Conservation (phyloP, 208 protist genomes). For the Trypanosoma rangeli region DNA sequence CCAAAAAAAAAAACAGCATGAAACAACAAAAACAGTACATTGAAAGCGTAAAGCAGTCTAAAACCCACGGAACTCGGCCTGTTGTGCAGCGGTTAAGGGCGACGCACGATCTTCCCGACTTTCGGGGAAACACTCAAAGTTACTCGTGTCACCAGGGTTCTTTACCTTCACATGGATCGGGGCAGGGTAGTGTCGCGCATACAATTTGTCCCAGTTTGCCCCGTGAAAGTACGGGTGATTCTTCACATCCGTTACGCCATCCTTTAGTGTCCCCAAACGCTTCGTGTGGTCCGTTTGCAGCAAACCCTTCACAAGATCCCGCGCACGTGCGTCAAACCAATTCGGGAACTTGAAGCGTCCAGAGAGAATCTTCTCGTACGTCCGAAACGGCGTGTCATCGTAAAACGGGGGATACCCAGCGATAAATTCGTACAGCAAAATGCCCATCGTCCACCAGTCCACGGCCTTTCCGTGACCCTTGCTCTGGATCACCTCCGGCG, state of each 20-base stretch:
- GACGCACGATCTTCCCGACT: slow-evolving; percentile 62
- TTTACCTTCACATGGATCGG: slow-evolving; percentile 81
- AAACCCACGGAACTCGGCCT: slow-evolving; percentile 82
- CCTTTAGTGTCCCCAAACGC: slow-evolving; percentile 88
- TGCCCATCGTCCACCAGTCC: slow-evolving; percentile 97
- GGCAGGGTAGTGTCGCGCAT: slow-evolving; percentile 73
- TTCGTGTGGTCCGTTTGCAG: slow-evolving; percentile 88
- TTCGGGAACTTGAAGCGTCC: slow-evolving; percentile 83
- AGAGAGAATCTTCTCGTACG: slow-evolving; percentile 90
- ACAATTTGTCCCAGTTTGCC: slow-evolving; percentile 93
- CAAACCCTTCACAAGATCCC: slow-evolving; percentile 81
- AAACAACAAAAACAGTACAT: neutral
- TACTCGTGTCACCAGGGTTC: slow-evolving; percentile 82
- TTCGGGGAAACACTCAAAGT: slow-evolving; percentile 89
- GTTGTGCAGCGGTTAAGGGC: slow-evolving; percentile 70
- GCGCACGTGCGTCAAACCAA: slow-evolving; percentile 77
- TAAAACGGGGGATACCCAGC: slow-evolving; percentile 93
- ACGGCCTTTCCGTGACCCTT: slow-evolving; percentile 95
- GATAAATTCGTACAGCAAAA: slow-evolving; percentile 96
- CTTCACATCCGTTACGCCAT: slow-evolving; percentile 93
- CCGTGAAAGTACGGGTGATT: slow-evolving; percentile 94
- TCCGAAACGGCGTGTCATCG: slow-evolving; percentile 86
- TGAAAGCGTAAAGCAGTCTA: slow-evolving; percentile 17
- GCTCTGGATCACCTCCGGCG: slow-evolving; percentile 93
- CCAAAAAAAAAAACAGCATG: slow-evolving; percentile 33